Percentiles rank a stretch among this genome's conserved stretches.
Evolutionary conservation across 208 protist species (phyloP).

Genomic region (Acanthamoeba sp.): DNA sequence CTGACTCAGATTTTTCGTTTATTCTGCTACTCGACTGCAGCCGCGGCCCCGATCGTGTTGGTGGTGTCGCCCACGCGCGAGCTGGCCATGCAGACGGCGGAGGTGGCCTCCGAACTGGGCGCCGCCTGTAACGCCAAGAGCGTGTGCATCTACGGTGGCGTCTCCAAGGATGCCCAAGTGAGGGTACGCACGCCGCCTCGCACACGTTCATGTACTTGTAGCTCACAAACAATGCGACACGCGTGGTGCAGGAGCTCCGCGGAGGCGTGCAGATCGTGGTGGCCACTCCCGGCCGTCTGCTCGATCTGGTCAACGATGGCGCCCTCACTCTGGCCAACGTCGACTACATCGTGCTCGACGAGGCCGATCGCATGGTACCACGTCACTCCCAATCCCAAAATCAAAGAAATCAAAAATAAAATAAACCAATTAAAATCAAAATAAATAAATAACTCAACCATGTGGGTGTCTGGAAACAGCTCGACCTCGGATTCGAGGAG

Average conservation of each 20-base stretch:
- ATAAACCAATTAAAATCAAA: too few species aligned
- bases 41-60: slow-evolving; percentile 92
- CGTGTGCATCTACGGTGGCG: slow-evolving; percentile 74
- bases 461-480: neutral
- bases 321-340: slow-evolving; percentile 96
- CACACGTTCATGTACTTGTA: too few species aligned
- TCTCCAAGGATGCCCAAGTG: slow-evolving; percentile 66
- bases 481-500: slow-evolving; percentile 90
- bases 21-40: slow-evolving; percentile 53
- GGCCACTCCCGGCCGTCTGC: slow-evolving; percentile 97
- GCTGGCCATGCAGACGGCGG: slow-evolving; percentile 97
- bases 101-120: slow-evolving; percentile 89
- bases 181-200: neutral
- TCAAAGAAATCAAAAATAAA: too few species aligned
- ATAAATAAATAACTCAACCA: too few species aligned
- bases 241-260: slow-evolving; percentile 72
- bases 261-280: slow-evolving; percentile 92
- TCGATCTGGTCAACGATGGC: slow-evolving; percentile 95
- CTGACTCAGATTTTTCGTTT: neutral
- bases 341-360: slow-evolving; percentile 98
- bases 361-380: slow-evolving; percentile 94
- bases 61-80: slow-evolving; percentile 97
- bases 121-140: slow-evolving; percentile 48
- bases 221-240: neutral
- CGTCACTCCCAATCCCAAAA: slow-evolving; percentile 78